phyloP scores from a whole-genome alignment of 73 alveolate genomes.

The Diophrys sp. region DNA sequence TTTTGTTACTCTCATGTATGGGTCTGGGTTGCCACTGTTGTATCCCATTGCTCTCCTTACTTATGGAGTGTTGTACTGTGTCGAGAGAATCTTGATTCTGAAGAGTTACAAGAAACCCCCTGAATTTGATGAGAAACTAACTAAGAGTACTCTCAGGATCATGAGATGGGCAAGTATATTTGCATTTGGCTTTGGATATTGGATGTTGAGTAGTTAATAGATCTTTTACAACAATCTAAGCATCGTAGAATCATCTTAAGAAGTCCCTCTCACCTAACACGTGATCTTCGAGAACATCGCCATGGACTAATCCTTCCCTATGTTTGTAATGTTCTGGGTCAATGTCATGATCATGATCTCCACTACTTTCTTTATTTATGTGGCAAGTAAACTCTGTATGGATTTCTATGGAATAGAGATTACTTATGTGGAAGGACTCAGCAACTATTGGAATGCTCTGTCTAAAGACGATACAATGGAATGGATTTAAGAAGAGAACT shows the following conservation, averaged over 20 bases:
- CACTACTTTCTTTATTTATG: not conserved
- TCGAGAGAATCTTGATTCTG: conserved; percentile 50
- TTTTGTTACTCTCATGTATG: conserved; percentile 63
- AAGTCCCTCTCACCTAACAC: conserved; percentile 17
- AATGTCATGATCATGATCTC: not conserved
- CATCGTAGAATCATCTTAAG: not conserved
- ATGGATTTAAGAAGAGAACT: conserved; percentile 23
- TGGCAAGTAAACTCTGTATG: not conserved
- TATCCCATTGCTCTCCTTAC: conserved; percentile 47
- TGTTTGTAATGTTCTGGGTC: conserved; percentile 12
- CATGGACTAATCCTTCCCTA: conserved; percentile 28
- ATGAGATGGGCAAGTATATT: conserved; percentile 38
- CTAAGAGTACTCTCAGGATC: conserved; percentile 35
- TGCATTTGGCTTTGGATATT: conserved; percentile 35
- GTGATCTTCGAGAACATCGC: conserved; percentile 7
- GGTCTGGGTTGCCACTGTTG: conserved; percentile 53
- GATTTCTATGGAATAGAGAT: not conserved
- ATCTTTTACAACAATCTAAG: conserved; percentile 28
- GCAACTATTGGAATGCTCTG: conserved; percentile 13
- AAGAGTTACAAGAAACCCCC: conserved; percentile 59
- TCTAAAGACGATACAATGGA: conserved; percentile 5
- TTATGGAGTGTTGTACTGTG: conserved; percentile 28
- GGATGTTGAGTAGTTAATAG: conserved; percentile 43
- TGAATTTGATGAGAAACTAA: conserved; percentile 55
- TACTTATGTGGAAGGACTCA: conserved; percentile 2